phyloP scores from a whole-genome alignment of 176 grass and related monocot species.

The Elymus sibiricus region DNA sequence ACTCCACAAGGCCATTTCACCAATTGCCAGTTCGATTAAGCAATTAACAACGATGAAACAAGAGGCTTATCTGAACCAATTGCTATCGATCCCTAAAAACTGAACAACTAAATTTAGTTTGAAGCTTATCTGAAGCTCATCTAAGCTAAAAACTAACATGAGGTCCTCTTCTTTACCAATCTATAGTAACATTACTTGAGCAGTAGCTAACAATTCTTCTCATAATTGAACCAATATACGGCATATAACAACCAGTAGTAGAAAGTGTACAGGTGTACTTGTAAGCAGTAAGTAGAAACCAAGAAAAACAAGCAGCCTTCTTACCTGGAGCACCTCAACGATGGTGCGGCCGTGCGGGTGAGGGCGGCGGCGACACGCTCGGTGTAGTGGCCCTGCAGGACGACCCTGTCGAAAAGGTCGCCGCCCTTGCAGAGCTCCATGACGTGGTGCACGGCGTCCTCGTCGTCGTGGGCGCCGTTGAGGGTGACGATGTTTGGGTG shows the following conservation, averaged over 20 bases:
- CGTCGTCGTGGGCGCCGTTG: slow-evolving; percentile 6
- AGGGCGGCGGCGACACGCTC: slow-evolving; percentile 83
- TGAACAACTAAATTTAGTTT: not conserved
- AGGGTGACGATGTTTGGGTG: slow-evolving; percentile 85
- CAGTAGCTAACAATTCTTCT: slow-evolving; percentile 2
- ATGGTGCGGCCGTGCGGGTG: slow-evolving; percentile 79
- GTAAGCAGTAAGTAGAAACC: not conserved
- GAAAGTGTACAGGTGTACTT: not conserved
- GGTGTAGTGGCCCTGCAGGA: slow-evolving; percentile 73
- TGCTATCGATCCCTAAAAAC: not conserved
- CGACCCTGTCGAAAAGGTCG: slow-evolving; percentile 91
- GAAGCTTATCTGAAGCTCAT: slow-evolving; percentile 8
- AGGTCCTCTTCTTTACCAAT: not conserved
- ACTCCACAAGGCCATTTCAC: not conserved
- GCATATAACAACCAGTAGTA: not conserved
- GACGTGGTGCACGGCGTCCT: slow-evolving; percentile 77
- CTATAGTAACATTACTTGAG: slow-evolving; percentile 1
- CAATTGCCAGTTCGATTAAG: not conserved
- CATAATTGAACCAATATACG: not conserved
- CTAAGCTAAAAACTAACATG: not conserved
- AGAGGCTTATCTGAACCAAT: not conserved
- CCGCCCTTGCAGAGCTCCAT: slow-evolving; percentile 99
- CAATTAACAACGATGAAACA: not conserved
- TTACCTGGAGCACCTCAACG: slow-evolving; percentile 89
- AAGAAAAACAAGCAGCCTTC: not conserved